These are phyloP conservation scores for Elongisporangium prolatum DNA, from an alignment of 352 stramenopile genomes.

Conservation along the genomic window DNA sequence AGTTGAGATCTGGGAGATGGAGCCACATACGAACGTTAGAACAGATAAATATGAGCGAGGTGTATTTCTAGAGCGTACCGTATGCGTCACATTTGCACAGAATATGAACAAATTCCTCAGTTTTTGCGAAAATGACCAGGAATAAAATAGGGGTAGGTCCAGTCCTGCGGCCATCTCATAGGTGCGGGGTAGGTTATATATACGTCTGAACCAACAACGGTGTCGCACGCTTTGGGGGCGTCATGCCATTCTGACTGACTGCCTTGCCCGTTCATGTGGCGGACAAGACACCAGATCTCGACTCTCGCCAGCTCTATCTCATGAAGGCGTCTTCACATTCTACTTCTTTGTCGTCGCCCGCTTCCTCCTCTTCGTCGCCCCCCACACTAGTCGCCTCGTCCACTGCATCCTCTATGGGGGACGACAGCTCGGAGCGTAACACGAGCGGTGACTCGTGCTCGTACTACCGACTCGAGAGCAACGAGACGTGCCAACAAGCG, in stretches of 20 bases:
- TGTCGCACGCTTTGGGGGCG: neutral
- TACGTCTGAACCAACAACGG: neutral
- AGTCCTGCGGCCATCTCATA: neutral
- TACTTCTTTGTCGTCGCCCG: neutral
- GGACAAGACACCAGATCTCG: neutral
- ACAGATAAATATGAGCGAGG: neutral
- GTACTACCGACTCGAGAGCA: constrained; percentile 42
- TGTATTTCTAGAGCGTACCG: neutral
- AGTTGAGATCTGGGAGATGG: neutral
- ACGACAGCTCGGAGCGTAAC: constrained; percentile 34
- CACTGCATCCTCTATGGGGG: constrained; percentile 16
- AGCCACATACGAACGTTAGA: neutral
- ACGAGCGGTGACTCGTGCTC: constrained; percentile 49
- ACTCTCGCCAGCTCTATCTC: neutral
- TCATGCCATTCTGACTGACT: neutral
- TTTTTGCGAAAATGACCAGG: neutral
- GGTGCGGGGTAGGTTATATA: neutral
- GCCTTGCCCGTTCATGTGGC: neutral
- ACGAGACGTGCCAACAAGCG: constrained; percentile 43
- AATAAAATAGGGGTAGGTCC: neutral
- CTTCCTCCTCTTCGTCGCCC: neutral
- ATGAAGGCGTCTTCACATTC: neutral
- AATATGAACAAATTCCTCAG: neutral
- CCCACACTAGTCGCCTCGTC: constrained; percentile 3
- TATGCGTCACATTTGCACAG: neutral